These are phyloP conservation scores for Solidago caesia DNA, from an alignment of 129 eudicot species.

Conservation along the genomic window DNA sequence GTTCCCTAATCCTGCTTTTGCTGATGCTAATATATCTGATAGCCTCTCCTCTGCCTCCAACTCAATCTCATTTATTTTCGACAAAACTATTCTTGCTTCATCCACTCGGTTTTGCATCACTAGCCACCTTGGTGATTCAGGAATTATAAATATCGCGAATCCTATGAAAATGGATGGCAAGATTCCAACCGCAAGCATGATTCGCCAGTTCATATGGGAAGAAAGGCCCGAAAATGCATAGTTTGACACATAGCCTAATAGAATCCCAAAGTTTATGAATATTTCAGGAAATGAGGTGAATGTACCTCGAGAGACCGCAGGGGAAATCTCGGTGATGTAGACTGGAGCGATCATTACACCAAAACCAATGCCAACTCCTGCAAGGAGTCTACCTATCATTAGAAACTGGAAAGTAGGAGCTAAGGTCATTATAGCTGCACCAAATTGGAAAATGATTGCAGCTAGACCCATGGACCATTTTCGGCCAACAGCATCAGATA, in stretches of 20 bases:
- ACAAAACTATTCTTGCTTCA: conserved; percentile 57
- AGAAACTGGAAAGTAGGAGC: conserved; percentile 61
- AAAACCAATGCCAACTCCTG: conserved; percentile 76
- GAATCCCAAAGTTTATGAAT: conserved; percentile 65
- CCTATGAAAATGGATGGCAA: conserved; percentile 61
- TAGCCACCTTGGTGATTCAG: conserved; percentile 81
- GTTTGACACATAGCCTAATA: too few relatives aligned
- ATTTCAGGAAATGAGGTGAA: conserved; percentile 80
- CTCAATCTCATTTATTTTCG: conserved; percentile 46
- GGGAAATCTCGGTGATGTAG: conserved; percentile 79
- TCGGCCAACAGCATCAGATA: conserved; percentile 74
- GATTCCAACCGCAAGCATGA: conserved; percentile 74
- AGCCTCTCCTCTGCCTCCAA: conserved; percentile 63
- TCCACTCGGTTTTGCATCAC: conserved; percentile 53
- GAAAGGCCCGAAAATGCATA: too few relatives aligned
- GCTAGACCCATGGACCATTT: conserved; percentile 89
- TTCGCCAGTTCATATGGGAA: too few relatives aligned
- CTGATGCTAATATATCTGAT: conserved; percentile 51
- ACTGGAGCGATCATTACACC: conserved; percentile 81
- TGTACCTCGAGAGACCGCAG: conserved; percentile 59
- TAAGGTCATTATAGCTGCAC: conserved; percentile 63
- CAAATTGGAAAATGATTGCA: conserved; percentile 64
- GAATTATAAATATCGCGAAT: conserved; percentile 56
- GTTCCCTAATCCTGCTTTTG: conserved; percentile 38
- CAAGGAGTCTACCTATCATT: conserved; percentile 64